Base-by-base conservation (phyloP, 2,329 filamentous ascomycete species). In the Hirsutella thompsonii region DNA sequence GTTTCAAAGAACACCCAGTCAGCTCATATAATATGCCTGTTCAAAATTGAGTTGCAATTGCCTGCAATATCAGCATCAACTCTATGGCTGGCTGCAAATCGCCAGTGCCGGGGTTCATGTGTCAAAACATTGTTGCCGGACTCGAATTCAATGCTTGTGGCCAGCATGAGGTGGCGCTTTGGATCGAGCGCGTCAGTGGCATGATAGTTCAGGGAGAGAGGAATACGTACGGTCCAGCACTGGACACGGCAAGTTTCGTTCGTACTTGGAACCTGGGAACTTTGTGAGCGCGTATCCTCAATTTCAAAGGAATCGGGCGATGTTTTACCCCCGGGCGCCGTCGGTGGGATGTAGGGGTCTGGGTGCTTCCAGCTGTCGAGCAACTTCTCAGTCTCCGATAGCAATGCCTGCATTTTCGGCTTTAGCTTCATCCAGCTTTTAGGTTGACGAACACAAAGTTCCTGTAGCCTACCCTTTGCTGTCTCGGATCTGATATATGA, bases 281-380 rank as follows among this genome's bases (percentile, higher is more conserved):
- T n/a, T n/a, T n/a, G n/a, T n/a, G n/a, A n/a, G n/a, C n/a, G n/a
- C n/a, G n/a, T n/a, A n/a, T n/a, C n/a, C n/a, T n/a, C n/a, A n/a
- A n/a, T n/a, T n/a, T n/a, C n/a, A n/a, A n/a, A n/a, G n/a, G n/a
- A n/a, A n/a, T n/a, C 45, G 46, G 20, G 2, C 18, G 18, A 35
- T 10, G 20, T 38, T 74, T 49, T 69, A 92, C 90, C 92, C 73
- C 92, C 92, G 10, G 92, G 92, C 32, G 92, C 90, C 34, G 87
- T 94, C 13, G 92, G 92, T 49, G 82, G 77, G 52, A 76, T 71
- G 61, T 94, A 96, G 26, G 92, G 89, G 61, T 98, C 92, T 3
- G 92, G 92, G 58, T 98, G 92, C 68, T 96, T 96, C 90, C 90
- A 98, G 62, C 81, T 84, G 55, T 92, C 79, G 47, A 98, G 68